Conservation (phyloP, 2,329 filamentous ascomycete species). For the Penicillium sp. region DNA sequence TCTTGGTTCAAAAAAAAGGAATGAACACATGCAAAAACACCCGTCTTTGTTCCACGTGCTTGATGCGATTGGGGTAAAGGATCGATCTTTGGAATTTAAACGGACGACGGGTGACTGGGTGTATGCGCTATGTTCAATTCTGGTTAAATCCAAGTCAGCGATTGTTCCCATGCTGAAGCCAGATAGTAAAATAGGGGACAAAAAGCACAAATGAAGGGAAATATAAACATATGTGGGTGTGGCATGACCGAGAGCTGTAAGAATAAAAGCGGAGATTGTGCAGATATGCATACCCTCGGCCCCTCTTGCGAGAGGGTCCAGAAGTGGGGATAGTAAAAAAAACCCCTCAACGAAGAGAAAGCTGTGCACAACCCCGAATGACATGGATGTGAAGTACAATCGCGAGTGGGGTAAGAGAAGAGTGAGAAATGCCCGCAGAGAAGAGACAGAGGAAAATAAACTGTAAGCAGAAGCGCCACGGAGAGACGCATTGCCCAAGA, state of each 20-base stretch:
- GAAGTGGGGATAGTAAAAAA: not conserved
- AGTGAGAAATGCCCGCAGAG: not conserved
- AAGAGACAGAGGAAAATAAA: not conserved
- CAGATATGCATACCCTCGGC: conserved; percentile 3
- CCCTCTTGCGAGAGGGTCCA: conserved; percentile 2
- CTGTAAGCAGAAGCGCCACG: not conserved
- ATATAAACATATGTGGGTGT: not conserved
- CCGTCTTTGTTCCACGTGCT: conserved; percentile 19
- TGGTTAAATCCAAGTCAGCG: not conserved
- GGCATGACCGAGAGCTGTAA: conserved; percentile 1
- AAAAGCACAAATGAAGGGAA: not conserved
- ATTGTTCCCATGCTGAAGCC: not conserved
- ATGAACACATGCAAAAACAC: conserved; percentile 13
- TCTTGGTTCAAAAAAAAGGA: not conserved
- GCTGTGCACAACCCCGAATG: too few species aligned
- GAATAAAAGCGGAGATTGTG: conserved; percentile 2
- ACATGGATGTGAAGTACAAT: not conserved
- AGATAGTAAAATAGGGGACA: not conserved
- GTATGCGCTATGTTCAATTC: conserved; percentile 17
- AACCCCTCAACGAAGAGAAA: not conserved
- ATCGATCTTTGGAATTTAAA: conserved; percentile 10
- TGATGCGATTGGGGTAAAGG: conserved; percentile 1
- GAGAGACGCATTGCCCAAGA: not conserved
- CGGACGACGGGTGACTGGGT: conserved; percentile 3
- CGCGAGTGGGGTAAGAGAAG: not conserved